phyloP scores from a whole-genome alignment of 2,329 filamentous ascomycete species.

The Coniochaeta sp. region DNA sequence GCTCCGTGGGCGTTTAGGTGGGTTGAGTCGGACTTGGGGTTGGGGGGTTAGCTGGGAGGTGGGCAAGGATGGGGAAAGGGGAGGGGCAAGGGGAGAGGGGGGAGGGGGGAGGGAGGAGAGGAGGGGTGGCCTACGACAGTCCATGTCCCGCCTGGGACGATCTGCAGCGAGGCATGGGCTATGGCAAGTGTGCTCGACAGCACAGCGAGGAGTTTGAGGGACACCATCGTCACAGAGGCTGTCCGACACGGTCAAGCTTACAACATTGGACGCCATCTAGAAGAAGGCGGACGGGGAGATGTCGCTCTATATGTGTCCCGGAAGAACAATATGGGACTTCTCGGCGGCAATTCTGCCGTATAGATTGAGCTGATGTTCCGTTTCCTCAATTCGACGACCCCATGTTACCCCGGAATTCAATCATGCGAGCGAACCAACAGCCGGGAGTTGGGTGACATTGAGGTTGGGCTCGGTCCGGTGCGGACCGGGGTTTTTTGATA shows the following conservation, averaged over 20 bases:
- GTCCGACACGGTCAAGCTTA: no score
- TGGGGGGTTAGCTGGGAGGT: no score
- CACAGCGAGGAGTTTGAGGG: not conserved
- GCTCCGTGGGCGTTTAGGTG: conserved; percentile 63
- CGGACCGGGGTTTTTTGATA: no score
- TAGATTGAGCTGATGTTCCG: not conserved
- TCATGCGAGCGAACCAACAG: not conserved
- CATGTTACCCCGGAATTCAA: not conserved
- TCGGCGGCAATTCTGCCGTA: not conserved
- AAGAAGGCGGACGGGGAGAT: no score
- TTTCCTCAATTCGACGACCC: not conserved
- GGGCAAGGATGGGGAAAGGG: no score
- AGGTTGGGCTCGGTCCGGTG: not conserved
- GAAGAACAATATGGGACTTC: not conserved
- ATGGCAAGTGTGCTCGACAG: not conserved
- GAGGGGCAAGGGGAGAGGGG: no score
- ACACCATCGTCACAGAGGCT: not conserved
- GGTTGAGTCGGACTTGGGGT: not conserved
- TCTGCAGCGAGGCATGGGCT: conserved; percentile 11
- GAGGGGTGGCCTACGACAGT: conserved; percentile 20
- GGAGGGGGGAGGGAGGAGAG: no score
- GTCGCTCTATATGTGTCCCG: not conserved
- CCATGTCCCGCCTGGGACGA: conserved; percentile 17
- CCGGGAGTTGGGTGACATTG: not conserved
- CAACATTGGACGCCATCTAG: no score